Evolutionary conservation across 1,139 yeast species (phyloP), one percentile per base, ranked within the genome.

Genomic region (Blastobotrys proliferans): DNA sequence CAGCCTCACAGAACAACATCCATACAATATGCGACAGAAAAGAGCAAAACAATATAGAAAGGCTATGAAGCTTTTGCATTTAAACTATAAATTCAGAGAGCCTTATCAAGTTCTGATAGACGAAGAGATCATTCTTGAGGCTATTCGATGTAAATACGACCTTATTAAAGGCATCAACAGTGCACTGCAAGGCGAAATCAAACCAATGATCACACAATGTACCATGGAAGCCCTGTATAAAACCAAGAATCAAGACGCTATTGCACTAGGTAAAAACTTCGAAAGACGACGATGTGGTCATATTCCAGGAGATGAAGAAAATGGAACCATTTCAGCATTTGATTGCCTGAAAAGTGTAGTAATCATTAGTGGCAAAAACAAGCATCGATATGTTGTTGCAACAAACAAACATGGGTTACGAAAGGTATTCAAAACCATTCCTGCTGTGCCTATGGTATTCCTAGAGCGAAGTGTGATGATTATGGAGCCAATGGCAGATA

Each of bases 21-120:
- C n/a, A n/a, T n/a, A n/a, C n/a, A n/a, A n/a, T n/a, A 92, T 92
- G 98, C 87, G 95, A 73, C 96, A 90, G 66, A 90, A 90, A 66
- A 76, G 98, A 64, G 95, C 97, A 43, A 92, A 92, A 64, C 75
- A 94, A 2, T 92, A 94, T 67, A 81, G 90, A 63, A 92, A 90
- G 70, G 96, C 86, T 62, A 83, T 92, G 84, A 77, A 80, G 55
- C 82, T 85, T 44, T 83, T 87, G 58, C 76, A 77, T 51, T 83
- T 87, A 61, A 76, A 94, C 19, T 92, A 92, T 74, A 85, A 85
- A 59, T 92, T 94, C 71, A 77, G 97, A 58, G 90, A 85, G 54
- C 98, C 99, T 1, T 90, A 82, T 57, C 99, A 92, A 67, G 81
- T 88, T 20, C 64, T 63, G 29, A 81, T 90, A 4, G 98, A 92